Evolutionary conservation across 2,329 filamentous ascomycete species (phyloP).

Genomic region (Penicillium sp.): DNA sequence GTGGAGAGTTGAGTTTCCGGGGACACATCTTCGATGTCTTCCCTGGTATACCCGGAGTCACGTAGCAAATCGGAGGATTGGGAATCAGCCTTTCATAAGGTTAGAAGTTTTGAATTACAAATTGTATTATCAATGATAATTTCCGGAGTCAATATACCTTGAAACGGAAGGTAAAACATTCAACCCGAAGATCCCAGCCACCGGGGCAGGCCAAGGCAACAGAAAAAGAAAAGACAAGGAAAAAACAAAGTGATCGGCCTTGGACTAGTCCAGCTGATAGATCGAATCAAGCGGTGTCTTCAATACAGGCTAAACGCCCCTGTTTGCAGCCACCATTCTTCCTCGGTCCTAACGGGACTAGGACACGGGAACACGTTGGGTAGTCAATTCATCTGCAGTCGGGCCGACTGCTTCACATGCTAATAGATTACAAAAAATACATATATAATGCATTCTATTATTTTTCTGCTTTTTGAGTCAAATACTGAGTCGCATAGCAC

Average conservation of each 20-base stretch:
- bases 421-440: too few species aligned
- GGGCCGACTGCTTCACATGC: constrained; percentile 5
- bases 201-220: neutral
- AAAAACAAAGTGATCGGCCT: neutral
- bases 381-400: constrained; percentile 7
- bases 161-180: neutral
- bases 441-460: too few species aligned
- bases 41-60: neutral
- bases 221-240: neutral
- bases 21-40: neutral
- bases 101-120: neutral
- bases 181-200: neutral
- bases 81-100: constrained; percentile 4
- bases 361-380: constrained; percentile 6
- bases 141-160: neutral
- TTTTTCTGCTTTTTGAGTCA: too few species aligned
- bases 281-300: neutral
- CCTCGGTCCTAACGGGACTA: constrained; percentile 6
- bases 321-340: neutral
- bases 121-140: neutral
- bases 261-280: constrained; percentile 3
- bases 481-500: neutral
- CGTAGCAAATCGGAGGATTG: constrained; percentile 12
- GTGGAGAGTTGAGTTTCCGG: constrained; percentile 1
- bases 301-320: neutral